phyloP scores from a whole-genome alignment of 441 rosid genomes.

The Melastoma candidum region DNA sequence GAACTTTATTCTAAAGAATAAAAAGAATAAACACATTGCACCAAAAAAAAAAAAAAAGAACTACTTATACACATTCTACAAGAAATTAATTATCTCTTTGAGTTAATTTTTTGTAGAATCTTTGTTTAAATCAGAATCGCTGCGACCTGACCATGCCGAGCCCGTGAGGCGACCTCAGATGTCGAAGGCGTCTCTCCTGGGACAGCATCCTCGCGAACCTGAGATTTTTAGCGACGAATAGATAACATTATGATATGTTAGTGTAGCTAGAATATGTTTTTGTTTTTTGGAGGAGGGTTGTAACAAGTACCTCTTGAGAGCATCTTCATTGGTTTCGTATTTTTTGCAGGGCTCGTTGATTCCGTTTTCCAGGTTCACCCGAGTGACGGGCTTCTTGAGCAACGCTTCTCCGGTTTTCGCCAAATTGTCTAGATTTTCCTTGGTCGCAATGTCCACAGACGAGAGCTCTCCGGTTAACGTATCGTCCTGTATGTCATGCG shows the following conservation, averaged over 20 bases:
- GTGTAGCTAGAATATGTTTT: no score
- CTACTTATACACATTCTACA: no score
- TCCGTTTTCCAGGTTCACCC: slow-evolving; percentile 12
- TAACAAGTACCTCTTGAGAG: slow-evolving; percentile 1
- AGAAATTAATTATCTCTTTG: no score
- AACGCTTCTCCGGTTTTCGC: slow-evolving; percentile 6
- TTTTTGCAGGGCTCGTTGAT: neutral
- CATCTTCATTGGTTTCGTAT: slow-evolving; percentile 8
- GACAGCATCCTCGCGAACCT: slow-evolving; percentile 3
- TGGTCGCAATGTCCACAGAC: slow-evolving; percentile 5
- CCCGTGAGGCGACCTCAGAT: slow-evolving; percentile 8
- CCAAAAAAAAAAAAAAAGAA: no score
- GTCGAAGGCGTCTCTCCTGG: slow-evolving; percentile 4
- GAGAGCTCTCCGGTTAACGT: slow-evolving; percentile 3
- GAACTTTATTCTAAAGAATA: no score
- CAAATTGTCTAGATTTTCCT: slow-evolving; percentile 2
- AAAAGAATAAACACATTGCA: no score
- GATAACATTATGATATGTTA: neutral
- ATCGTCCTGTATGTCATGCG: neutral
- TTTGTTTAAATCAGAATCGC: no score
- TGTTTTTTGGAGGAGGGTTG: no score
- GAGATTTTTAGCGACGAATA: neutral
- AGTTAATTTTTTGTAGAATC: no score
- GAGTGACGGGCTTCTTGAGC: slow-evolving; percentile 9
- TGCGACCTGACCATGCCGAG: neutral